phyloP scores from a whole-genome alignment of 2,329 filamentous ascomycete species.

The Exophiala spinifera region DNA sequence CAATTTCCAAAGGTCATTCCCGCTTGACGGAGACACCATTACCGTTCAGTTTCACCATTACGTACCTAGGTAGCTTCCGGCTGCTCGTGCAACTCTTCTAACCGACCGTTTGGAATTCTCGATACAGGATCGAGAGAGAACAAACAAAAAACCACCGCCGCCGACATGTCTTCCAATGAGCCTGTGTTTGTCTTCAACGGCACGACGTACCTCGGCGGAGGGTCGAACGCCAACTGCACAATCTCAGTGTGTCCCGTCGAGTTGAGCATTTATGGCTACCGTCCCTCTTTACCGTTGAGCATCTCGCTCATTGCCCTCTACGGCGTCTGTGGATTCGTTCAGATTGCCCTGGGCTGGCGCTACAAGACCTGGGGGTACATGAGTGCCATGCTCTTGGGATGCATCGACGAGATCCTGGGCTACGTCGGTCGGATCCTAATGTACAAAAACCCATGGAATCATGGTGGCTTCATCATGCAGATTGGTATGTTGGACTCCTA shows the following conservation, averaged over 20 bases:
- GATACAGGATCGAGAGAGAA: not conserved
- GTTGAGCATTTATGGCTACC: constrained; percentile 44
- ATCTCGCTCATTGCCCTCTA: constrained; percentile 44
- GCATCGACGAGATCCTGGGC: constrained; percentile 57
- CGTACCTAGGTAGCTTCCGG: too few species aligned
- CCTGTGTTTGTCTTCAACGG: constrained; percentile 11
- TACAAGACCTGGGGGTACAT: constrained; percentile 43
- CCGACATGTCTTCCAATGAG: not conserved
- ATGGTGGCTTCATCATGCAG: constrained; percentile 63
- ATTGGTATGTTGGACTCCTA: constrained; percentile 46
- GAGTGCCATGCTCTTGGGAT: constrained; percentile 55
- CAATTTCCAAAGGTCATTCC: too few species aligned
- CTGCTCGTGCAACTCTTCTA: too few species aligned
- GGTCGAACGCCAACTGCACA: constrained; percentile 24
- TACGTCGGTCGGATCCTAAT: constrained; percentile 61
- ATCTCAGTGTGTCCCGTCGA: constrained; percentile 39
- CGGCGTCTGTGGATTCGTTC: constrained; percentile 39
- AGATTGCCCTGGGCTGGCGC: constrained; percentile 37
- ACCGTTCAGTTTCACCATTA: too few species aligned
- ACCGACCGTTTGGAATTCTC: too few species aligned
- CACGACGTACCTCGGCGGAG: constrained; percentile 13
- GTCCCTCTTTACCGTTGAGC: constrained; percentile 43
- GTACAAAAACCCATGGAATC: constrained; percentile 57
- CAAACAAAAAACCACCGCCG: too few species aligned
- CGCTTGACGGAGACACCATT: too few species aligned